Evolutionary conservation across 371 early-diverging fungal genomes (phyloP).

Genomic region (Apophysomyces ossiformis): DNA sequence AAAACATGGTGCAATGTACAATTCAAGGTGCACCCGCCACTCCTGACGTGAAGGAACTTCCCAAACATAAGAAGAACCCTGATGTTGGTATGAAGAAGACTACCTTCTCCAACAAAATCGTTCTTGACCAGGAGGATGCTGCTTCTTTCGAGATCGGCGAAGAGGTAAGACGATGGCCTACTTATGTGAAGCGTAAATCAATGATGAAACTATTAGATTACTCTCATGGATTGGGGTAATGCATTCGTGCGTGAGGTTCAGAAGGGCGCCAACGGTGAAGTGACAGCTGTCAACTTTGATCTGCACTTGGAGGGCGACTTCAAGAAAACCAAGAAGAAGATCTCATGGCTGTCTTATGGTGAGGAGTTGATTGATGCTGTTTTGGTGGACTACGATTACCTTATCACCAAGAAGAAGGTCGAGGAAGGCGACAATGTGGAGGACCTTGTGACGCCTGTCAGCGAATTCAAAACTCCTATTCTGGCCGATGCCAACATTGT

Average conservation of each 20-base stretch:
- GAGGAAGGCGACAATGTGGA: constrained; percentile 92
- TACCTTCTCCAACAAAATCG: constrained; percentile 77
- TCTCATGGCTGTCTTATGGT: constrained; percentile 94
- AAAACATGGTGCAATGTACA: constrained; percentile 70
- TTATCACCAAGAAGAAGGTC: constrained; percentile 97
- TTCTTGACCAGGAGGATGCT: constrained; percentile 93
- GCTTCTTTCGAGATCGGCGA: constrained; percentile 80
- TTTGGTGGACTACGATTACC: constrained; percentile 92
- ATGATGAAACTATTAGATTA: constrained; percentile 55
- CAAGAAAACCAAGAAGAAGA: constrained; percentile 99
- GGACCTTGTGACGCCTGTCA: constrained; percentile 88
- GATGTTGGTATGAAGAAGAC: constrained; percentile 91
- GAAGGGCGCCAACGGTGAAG: constrained; percentile 60
- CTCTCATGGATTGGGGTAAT: constrained; percentile 99
- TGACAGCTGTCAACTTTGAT: constrained; percentile 58
- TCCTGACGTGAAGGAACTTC: constrained; percentile 69
- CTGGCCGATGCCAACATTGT: constrained; percentile 78
- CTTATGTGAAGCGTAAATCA: too few species aligned
- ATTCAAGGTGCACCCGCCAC: constrained; percentile 65
- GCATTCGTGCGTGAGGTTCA: constrained; percentile 80
- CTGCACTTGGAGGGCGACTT: constrained; percentile 96
- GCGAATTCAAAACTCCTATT: constrained; percentile 77
- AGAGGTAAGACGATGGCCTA: constrained; percentile 61
- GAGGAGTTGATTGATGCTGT: constrained; percentile 65
- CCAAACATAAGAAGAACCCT: constrained; percentile 96